A percentile compares a stretch with the other conserved stretches of the same genome.
Conservation (phyloP, 257 asterid genomes). For the Przewalskia tangutica region DNA sequence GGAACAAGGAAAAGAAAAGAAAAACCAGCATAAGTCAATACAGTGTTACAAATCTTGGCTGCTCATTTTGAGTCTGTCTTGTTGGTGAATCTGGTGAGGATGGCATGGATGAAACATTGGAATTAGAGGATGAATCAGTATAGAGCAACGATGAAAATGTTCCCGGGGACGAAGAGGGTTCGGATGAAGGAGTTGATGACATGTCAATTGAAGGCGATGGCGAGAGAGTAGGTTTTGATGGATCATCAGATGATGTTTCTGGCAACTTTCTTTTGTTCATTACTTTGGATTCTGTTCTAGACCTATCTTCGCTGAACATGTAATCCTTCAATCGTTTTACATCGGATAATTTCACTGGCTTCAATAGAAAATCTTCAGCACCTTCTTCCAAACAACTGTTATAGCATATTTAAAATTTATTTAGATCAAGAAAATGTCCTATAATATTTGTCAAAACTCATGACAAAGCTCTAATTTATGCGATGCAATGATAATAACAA, state of each 20-base stretch:
- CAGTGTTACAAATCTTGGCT: neutral
- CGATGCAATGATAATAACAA: neutral
- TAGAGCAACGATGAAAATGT: neutral
- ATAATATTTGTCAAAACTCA: neutral
- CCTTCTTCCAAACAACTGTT: constrained; percentile 90
- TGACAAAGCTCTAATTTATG: neutral
- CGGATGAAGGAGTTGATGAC: constrained; percentile 10
- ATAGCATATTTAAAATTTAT: neutral
- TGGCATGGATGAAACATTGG: constrained; percentile 11
- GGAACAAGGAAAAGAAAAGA: neutral
- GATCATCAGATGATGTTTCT: constrained; percentile 19
- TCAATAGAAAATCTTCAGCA: constrained; percentile 81
- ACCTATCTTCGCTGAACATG: constrained; percentile 58
- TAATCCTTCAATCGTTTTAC: constrained; percentile 58
- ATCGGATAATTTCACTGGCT: constrained; percentile 76
- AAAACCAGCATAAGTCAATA: neutral
- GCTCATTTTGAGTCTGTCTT: constrained; percentile 28
- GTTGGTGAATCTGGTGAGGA: constrained; percentile 40
- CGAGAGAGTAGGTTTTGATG: constrained; percentile 8
- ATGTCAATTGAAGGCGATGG: constrained; percentile 19
- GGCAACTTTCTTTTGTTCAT: constrained; percentile 52
- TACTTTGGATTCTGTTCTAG: constrained; percentile 19
- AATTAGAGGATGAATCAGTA: neutral
- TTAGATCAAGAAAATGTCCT: neutral
- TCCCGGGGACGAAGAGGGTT: constrained; percentile 8